These are phyloP conservation scores for Rhizopogon vulgaris DNA, from an alignment of 768 basidiomycete genomes.

Conservation along the genomic window DNA sequence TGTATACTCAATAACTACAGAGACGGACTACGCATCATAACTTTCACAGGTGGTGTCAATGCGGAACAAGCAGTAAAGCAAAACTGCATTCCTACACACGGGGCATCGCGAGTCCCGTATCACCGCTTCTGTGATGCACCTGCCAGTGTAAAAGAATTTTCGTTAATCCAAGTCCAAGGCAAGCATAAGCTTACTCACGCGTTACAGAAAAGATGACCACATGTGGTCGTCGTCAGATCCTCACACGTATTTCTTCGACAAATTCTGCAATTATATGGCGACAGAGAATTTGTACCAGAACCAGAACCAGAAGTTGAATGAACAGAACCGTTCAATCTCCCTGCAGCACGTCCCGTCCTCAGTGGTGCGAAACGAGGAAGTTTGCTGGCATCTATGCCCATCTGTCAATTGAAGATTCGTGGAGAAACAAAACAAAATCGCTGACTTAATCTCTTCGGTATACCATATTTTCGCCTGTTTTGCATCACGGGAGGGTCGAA, in stretches of 20 bases:
- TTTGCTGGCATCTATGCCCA: conserved; percentile 20
- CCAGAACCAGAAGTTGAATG: not conserved
- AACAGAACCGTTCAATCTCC: not conserved
- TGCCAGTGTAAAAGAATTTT: conserved; percentile 13
- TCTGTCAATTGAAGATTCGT: not conserved
- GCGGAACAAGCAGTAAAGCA: conserved; percentile 52
- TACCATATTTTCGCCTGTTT: conserved; percentile 8
- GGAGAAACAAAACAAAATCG: not conserved
- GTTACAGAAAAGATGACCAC: conserved; percentile 61
- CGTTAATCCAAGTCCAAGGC: not conserved
- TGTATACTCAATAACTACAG: not conserved
- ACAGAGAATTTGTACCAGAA: not conserved
- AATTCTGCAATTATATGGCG: conserved; percentile 40
- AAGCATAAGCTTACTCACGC: conserved; percentile 29
- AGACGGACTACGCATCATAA: not conserved
- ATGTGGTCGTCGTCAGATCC: conserved; percentile 54
- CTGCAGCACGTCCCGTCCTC: conserved; percentile 11
- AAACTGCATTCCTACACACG: conserved; percentile 42
- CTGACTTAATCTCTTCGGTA: conserved; percentile 17
- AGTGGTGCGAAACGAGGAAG: conserved; percentile 25
- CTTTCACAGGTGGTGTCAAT: conserved; percentile 29
- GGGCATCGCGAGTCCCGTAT: conserved; percentile 45
- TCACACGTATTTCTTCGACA: conserved; percentile 45
- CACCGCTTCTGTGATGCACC: conserved; percentile 48
- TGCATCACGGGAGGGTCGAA: conserved; percentile 17